These are phyloP conservation scores for Scedosporium boydii DNA, from an alignment of 2,329 filamentous ascomycete species.

Conservation along the genomic window DNA sequence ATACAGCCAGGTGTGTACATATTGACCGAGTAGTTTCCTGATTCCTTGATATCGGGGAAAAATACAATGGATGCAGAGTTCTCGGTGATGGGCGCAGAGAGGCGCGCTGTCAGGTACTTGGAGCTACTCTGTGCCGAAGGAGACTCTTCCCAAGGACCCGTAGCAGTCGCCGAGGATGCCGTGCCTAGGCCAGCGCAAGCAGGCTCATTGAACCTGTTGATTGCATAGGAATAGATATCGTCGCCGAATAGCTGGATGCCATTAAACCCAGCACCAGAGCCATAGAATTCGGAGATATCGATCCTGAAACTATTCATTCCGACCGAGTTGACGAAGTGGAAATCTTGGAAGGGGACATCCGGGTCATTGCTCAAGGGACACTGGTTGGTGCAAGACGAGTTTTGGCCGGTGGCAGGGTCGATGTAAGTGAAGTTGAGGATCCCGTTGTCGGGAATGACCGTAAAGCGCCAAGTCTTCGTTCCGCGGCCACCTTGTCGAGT, in stretches of 20 bases:
- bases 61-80: slow-evolving; percentile 65
- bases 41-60: slow-evolving; percentile 72
- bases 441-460: slow-evolving; percentile 74
- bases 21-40: slow-evolving; percentile 84
- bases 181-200: slow-evolving; percentile 56
- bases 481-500: slow-evolving; percentile 75
- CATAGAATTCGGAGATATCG: slow-evolving; percentile 82
- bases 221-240: slow-evolving; percentile 75
- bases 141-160: slow-evolving; percentile 65
- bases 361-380: slow-evolving; percentile 74
- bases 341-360: slow-evolving; percentile 68
- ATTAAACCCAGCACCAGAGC: slow-evolving; percentile 70
- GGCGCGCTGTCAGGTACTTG: slow-evolving; percentile 63
- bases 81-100: slow-evolving; percentile 46
- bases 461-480: slow-evolving; percentile 80
- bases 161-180: slow-evolving; percentile 53
- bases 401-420: slow-evolving; percentile 60
- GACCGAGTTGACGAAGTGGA: slow-evolving; percentile 77
- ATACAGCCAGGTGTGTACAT: slow-evolving; percentile 88
- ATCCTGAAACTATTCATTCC: slow-evolving; percentile 83
- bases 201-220: slow-evolving; percentile 83
- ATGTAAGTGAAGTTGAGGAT: slow-evolving; percentile 95
- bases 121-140: slow-evolving; percentile 61
- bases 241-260: slow-evolving; percentile 83
- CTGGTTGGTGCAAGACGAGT: slow-evolving; percentile 64